phyloP scores from a whole-genome alignment of 495 filamentous ascomycete genomes.

The Penicillium odoratum region DNA sequence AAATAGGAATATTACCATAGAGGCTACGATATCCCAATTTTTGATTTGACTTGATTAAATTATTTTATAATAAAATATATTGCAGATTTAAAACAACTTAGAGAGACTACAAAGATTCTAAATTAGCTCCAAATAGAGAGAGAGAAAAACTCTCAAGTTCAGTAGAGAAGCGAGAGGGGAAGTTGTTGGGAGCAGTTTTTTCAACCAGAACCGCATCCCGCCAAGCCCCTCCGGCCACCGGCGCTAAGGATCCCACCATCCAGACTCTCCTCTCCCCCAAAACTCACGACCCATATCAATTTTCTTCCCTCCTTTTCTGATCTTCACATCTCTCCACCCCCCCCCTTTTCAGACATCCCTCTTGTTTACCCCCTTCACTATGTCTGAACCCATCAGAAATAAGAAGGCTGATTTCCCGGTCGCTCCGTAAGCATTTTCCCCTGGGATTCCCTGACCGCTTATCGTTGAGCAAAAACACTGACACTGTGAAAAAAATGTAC shows the following conservation, averaged over 20 bases:
- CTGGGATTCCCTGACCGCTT: constrained; percentile 15
- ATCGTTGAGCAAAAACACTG: constrained; percentile 24
- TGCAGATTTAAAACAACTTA: too few relatives aligned
- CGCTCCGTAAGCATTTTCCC: constrained; percentile 69
- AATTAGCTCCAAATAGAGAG: not conserved
- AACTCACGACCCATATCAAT: constrained; percentile 40
- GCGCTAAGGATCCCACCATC: constrained; percentile 53
- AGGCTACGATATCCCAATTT: too few relatives aligned
- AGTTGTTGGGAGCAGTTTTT: constrained; percentile 39
- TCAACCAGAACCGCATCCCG: constrained; percentile 47
- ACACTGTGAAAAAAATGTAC: constrained; percentile 19
- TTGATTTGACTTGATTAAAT: too few relatives aligned
- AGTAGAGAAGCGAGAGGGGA: constrained; percentile 5
- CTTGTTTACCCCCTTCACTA: constrained; percentile 29
- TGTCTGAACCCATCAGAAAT: constrained; percentile 91
- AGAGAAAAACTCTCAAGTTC: not conserved
- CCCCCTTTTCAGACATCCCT: constrained; percentile 9
- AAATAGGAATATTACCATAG: too few relatives aligned
- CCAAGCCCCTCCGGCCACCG: constrained; percentile 50
- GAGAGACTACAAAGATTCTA: too few relatives aligned
- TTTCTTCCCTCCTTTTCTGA: constrained; percentile 36
- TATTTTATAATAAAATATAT: too few relatives aligned
- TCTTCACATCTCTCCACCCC: constrained; percentile 21
- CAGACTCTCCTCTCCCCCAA: constrained; percentile 39
- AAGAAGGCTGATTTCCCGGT: constrained; percentile 80